Evolutionary conservation across 495 filamentous ascomycete species (phyloP).

Genomic region (Daldinia caldariorum): DNA sequence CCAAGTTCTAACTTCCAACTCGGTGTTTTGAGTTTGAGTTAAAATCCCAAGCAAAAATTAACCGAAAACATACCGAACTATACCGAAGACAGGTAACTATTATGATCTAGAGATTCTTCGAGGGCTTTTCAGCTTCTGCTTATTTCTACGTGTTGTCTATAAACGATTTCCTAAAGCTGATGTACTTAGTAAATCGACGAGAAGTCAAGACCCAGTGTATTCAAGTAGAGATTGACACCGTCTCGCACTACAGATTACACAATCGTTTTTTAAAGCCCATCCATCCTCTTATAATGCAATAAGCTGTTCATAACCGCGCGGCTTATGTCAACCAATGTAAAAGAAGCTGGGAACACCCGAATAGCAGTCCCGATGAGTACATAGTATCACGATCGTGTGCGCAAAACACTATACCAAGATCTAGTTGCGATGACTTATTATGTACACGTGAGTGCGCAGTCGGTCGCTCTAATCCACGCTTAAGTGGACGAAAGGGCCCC

Average conservation of each 20-base stretch:
- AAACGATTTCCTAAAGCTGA: too few species aligned
- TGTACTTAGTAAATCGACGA: not conserved
- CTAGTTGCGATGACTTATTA: slow-evolving; percentile 21
- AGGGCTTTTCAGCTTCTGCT: not conserved
- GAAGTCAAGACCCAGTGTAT: not conserved
- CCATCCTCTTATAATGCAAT: not conserved
- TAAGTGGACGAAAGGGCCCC: slow-evolving; percentile 28
- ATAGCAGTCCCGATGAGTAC: slow-evolving; percentile 30
- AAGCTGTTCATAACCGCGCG: not conserved
- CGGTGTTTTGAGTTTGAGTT: not conserved
- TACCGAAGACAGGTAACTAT: not conserved
- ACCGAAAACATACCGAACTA: not conserved
- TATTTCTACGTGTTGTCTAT: not conserved
- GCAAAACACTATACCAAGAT: slow-evolving; percentile 25
- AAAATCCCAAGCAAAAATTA: not conserved
- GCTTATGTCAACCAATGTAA: slow-evolving; percentile 41
- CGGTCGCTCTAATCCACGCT: slow-evolving; percentile 24
- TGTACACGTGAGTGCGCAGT: not conserved
- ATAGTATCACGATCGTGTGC: slow-evolving; percentile 36
- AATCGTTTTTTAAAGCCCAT: not conserved
- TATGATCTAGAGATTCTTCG: not conserved
- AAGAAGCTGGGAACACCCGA: slow-evolving; percentile 28
- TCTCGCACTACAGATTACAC: not conserved
- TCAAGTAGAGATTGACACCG: not conserved
- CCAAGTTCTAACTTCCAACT: not conserved